These are phyloP conservation scores for Imleria badia DNA, from an alignment of 768 basidiomycete genomes.

Conservation along the genomic window DNA sequence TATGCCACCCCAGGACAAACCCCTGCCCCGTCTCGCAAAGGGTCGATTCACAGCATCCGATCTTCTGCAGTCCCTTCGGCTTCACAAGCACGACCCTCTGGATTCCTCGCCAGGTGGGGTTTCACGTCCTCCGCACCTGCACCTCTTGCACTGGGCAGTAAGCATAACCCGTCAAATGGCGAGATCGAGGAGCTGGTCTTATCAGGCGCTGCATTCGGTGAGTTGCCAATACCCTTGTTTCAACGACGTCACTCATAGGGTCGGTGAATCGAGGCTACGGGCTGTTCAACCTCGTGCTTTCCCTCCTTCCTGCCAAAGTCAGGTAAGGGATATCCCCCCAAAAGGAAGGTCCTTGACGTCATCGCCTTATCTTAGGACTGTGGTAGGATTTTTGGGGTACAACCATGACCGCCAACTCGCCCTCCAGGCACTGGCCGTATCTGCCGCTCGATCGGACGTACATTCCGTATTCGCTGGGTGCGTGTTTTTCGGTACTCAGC, in stretches of 20 bases:
- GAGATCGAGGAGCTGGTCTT: constrained; percentile 71
- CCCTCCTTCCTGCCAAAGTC: constrained; percentile 67
- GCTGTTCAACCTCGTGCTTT: constrained; percentile 79
- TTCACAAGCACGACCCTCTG: constrained; percentile 19
- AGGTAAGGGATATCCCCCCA: constrained; percentile 43
- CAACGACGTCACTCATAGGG: not conserved
- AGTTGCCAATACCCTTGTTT: constrained; percentile 14
- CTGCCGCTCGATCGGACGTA: constrained; percentile 64
- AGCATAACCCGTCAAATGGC: constrained; percentile 41
- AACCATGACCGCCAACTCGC: constrained; percentile 69
- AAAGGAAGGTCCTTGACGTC: not conserved
- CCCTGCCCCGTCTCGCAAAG: constrained; percentile 36
- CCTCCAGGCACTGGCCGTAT: constrained; percentile 64
- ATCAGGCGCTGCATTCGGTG: constrained; percentile 77
- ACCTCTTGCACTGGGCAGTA: constrained; percentile 19
- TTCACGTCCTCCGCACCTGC: constrained; percentile 11
- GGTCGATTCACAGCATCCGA: constrained; percentile 24
- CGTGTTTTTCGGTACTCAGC: constrained; percentile 19
- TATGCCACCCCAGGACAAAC: constrained; percentile 40
- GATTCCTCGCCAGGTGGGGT: constrained; percentile 42
- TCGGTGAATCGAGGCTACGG: constrained; percentile 44
- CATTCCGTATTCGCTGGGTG: constrained; percentile 79
- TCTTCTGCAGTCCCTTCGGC: constrained; percentile 19
- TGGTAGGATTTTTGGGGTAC: constrained; percentile 78
- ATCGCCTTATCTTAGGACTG: constrained; percentile 41